These are phyloP conservation scores for Tetrapisispora fleetii DNA, from an alignment of 805 yeast genomes.

Conservation along the genomic window DNA sequence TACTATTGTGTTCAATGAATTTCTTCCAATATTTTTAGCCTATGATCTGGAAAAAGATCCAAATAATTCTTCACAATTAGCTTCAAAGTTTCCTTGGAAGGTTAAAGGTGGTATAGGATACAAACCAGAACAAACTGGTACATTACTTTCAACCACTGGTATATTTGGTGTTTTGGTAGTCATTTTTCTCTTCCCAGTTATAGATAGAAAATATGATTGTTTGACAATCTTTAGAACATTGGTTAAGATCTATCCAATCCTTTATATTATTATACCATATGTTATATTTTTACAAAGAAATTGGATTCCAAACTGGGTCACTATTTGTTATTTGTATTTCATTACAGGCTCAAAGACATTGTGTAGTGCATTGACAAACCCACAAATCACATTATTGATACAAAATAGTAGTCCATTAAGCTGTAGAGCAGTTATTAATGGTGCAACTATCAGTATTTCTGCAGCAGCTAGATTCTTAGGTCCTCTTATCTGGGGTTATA, in stretches of 20 bases:
- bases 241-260: constrained; percentile 34
- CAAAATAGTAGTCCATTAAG: constrained; percentile 45
- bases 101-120: constrained; percentile 46
- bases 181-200: constrained; percentile 40
- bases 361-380: constrained; percentile 39
- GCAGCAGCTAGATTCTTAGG: constrained; percentile 49
- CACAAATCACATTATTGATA: constrained; percentile 43
- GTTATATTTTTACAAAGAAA: constrained; percentile 34
- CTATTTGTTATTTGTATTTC: constrained; percentile 24
- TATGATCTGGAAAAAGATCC: constrained; percentile 20
- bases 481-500: constrained; percentile 46
- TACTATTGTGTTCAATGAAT: constrained; percentile 40
- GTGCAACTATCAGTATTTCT: constrained; percentile 42
- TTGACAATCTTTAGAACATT: constrained; percentile 36
- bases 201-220: constrained; percentile 40
- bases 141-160: constrained; percentile 44
- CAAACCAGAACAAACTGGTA: constrained; percentile 39
- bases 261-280: constrained; percentile 40
- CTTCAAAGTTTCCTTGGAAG: constrained; percentile 38
- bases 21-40: constrained; percentile 47
- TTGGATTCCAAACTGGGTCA: constrained; percentile 21
- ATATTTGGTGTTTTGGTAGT: constrained; percentile 42
- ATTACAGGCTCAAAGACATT: constrained; percentile 31
- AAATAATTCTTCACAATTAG: constrained; percentile 16
- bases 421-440: constrained; percentile 51